Evolutionary conservation across 2,329 filamentous ascomycete genomes (phyloP).

Genomic region (Fulvia fulva): DNA sequence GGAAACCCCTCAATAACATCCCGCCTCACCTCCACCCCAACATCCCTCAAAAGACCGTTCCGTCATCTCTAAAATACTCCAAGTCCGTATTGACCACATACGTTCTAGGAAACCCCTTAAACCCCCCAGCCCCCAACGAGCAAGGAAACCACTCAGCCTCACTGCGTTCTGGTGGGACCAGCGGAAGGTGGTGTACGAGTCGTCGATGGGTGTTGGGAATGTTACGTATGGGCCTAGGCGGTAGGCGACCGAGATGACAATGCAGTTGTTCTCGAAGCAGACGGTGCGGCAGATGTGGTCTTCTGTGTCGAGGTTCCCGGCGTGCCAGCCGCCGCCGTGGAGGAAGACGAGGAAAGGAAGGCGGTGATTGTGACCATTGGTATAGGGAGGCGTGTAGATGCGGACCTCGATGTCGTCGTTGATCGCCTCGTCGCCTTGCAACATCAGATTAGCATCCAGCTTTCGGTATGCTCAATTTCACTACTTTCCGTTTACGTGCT

Average conservation of each 20-base stretch:
- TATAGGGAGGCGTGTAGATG: conserved; percentile 16
- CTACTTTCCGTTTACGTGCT: neutral
- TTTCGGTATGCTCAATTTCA: neutral
- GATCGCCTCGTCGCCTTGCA: conserved; percentile 10
- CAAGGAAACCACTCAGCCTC: conserved; percentile 10
- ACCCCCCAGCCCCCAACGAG: conserved; percentile 1
- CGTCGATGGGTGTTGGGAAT: conserved; percentile 30
- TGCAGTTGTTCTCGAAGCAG: conserved; percentile 28
- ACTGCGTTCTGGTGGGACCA: conserved; percentile 13
- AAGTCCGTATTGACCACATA: conserved; percentile 17
- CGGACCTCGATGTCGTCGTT: conserved; percentile 9
- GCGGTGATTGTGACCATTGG: neutral
- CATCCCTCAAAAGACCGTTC: conserved; percentile 28
- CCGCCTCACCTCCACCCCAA: conserved; percentile 25
- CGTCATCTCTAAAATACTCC: conserved; percentile 34
- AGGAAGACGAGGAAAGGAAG: conserved; percentile 35
- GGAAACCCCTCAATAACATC: conserved; percentile 31
- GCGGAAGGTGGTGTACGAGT: conserved; percentile 16
- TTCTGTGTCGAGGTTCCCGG: conserved; percentile 36
- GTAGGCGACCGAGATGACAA: conserved; percentile 37
- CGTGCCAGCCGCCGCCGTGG: conserved; percentile 37
- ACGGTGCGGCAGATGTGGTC: conserved; percentile 35
- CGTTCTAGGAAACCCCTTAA: conserved; percentile 17
- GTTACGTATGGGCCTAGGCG: conserved; percentile 14
- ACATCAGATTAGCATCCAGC: neutral